Conservation (phyloP, 2,329 filamentous ascomycete species). For the Ploettnerulaceae sp. region DNA sequence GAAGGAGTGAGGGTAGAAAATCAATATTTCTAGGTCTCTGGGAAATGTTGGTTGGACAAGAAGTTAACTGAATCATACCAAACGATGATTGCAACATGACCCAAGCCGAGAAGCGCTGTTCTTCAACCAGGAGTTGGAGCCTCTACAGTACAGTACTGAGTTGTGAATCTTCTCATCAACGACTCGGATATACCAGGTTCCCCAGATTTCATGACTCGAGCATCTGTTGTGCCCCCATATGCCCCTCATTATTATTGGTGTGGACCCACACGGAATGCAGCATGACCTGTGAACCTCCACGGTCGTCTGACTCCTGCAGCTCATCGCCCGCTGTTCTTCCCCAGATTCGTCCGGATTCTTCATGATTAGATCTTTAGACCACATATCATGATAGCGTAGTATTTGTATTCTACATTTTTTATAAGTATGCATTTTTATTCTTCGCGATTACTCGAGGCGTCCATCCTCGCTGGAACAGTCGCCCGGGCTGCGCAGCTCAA, state of each 20-base stretch:
- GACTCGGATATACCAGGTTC: background rate
- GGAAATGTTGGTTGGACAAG: background rate
- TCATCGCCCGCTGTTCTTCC: background rate
- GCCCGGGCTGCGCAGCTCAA: slow-evolving; percentile 8
- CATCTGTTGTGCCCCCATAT: background rate
- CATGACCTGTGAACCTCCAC: background rate
- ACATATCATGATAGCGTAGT: slow-evolving; percentile 13
- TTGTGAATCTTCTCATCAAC: background rate
- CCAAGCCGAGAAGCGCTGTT: too few relatives aligned
- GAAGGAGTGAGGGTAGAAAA: slow-evolving; percentile 2
- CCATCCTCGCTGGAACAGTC: slow-evolving; percentile 3
- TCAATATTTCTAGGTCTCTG: background rate
- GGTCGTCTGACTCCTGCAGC: slow-evolving; percentile 4
- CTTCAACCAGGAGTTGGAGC: background rate
- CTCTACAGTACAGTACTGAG: background rate
- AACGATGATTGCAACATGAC: too few relatives aligned
- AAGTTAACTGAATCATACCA: too few relatives aligned
- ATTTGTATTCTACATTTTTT: slow-evolving; percentile 8
- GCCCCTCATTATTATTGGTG: background rate
- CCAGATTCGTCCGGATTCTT: background rate
- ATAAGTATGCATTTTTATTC: slow-evolving; percentile 5
- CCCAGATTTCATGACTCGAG: slow-evolving; percentile 1
- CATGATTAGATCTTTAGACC: slow-evolving; percentile 2
- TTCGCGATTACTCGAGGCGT: slow-evolving; percentile 2
- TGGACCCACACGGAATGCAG: background rate